Conservation (phyloP, 2,329 filamentous ascomycete genomes). For the Tolypocladium nubicola region DNA sequence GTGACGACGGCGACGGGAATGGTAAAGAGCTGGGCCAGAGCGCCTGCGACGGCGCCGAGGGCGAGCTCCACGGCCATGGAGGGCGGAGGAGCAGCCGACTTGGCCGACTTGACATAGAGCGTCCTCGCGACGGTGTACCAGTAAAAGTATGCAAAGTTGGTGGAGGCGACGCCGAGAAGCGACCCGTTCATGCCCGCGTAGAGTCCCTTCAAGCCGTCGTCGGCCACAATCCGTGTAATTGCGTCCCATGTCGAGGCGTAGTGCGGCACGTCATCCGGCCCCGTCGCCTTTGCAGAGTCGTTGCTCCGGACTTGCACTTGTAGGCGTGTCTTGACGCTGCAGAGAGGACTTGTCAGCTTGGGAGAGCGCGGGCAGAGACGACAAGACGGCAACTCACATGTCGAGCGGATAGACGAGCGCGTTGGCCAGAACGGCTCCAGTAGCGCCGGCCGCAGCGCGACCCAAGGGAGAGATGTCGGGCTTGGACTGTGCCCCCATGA, state of each 20-base stretch:
- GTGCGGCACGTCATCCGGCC: conserved; percentile 44
- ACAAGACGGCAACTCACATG: conserved; percentile 53
- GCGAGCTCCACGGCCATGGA: conserved; percentile 74
- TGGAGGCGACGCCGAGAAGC: conserved; percentile 85
- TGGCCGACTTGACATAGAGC: conserved; percentile 58
- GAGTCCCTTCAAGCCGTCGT: conserved; percentile 71
- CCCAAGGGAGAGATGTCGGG: conserved; percentile 81
- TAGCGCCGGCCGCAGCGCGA: conserved; percentile 81
- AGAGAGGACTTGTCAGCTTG: background rate
- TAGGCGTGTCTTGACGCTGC: conserved; percentile 86
- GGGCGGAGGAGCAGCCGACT: conserved; percentile 39
- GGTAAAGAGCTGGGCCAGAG: conserved; percentile 87
- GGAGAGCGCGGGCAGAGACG: background rate
- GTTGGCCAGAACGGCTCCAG: conserved; percentile 89
- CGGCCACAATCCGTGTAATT: conserved; percentile 69
- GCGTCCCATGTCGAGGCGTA: conserved; percentile 86
- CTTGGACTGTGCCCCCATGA: conserved; percentile 51
- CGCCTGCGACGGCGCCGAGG: conserved; percentile 79
- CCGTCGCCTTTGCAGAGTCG: conserved; percentile 19
- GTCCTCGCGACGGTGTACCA: conserved; percentile 89
- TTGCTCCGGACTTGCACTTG: conserved; percentile 80
- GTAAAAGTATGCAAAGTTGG: conserved; percentile 99
- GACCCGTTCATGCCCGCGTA: conserved; percentile 85
- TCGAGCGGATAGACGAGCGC: conserved; percentile 92
- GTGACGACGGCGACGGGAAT: conserved; percentile 95